These are phyloP conservation scores for Tirmania nivea DNA, from an alignment of 495 filamentous ascomycete species.

Conservation along the genomic window DNA sequence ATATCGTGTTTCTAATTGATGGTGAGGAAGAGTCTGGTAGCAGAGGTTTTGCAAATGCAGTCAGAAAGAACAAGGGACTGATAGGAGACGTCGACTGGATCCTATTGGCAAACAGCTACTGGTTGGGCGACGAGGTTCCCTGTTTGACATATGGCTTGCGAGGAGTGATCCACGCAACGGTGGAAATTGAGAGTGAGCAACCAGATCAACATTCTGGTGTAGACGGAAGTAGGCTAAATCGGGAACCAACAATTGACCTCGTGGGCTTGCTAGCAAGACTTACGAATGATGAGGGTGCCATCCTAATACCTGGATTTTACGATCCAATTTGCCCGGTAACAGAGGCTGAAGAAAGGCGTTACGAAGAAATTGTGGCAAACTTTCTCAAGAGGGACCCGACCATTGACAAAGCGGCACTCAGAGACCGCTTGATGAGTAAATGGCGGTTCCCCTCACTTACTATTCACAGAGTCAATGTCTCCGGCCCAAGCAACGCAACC, in stretches of 20 bases:
- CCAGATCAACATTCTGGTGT: slow-evolving; percentile 91
- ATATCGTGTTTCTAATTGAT: slow-evolving; percentile 85
- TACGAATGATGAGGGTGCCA: slow-evolving; percentile 41
- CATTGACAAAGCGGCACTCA: slow-evolving; percentile 4
- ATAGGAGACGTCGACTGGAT: slow-evolving; percentile 89
- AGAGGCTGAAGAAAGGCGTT: slow-evolving; percentile 53
- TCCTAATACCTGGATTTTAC: slow-evolving; percentile 57
- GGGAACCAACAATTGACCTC: slow-evolving; percentile 79
- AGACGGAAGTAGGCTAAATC: slow-evolving; percentile 68
- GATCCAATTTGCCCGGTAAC: slow-evolving; percentile 59
- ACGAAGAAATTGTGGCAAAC: slow-evolving; percentile 58
- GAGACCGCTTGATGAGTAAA: slow-evolving; percentile 48
- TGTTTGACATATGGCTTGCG: slow-evolving; percentile 87
- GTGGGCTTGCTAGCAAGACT: slow-evolving; percentile 58
- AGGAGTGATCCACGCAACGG: slow-evolving; percentile 83
- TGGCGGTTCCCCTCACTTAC: slow-evolving; percentile 95
- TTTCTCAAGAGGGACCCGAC: slow-evolving; percentile 36
- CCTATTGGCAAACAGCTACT: slow-evolving; percentile 88
- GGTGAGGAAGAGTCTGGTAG: slow-evolving; percentile 94
- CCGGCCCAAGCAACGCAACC: slow-evolving; percentile 55
- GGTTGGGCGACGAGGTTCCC: slow-evolving; percentile 86
- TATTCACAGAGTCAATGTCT: slow-evolving; percentile 78
- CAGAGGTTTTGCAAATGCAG: slow-evolving; percentile 61
- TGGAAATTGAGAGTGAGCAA: slow-evolving; percentile 62
- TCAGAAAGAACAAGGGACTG: slow-evolving; percentile 52